A percentile compares a stretch with the other conserved stretches of the same genome.
Conservation (phyloP, 306 rosid species). For the Pyrus pyrifolia region DNA sequence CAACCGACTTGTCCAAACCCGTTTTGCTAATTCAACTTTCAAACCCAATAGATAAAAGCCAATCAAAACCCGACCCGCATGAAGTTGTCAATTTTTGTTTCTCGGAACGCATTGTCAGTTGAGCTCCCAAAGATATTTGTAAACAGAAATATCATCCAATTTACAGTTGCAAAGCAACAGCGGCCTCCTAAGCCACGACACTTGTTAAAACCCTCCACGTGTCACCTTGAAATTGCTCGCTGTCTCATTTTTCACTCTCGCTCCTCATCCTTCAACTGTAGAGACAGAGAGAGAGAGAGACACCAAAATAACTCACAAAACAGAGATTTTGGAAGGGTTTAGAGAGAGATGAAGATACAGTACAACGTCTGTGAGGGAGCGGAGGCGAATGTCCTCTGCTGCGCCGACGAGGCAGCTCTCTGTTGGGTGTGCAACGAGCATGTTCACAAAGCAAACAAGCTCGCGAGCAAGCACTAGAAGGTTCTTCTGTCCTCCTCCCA, state of each 20-base stretch:
- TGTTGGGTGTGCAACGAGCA: constrained; percentile 86
- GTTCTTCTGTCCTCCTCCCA: constrained; percentile 62
- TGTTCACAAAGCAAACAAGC: constrained; percentile 90
- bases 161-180: too few species aligned
- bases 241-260: too few species aligned
- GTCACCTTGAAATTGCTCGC: too few species aligned
- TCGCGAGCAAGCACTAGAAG: constrained; percentile 82
- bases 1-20: too few species aligned
- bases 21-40: too few species aligned
- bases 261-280: background rate
- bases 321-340: constrained; percentile 5
- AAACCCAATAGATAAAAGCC: background rate
- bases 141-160: too few species aligned
- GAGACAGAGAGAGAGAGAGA: background rate
- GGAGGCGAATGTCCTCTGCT: constrained; percentile 83
- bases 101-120: background rate
- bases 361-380: constrained; percentile 80
- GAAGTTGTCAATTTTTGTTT: too few species aligned
- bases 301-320: background rate
- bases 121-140: too few species aligned
- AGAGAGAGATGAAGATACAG: constrained; percentile 78
- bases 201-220: too few species aligned
- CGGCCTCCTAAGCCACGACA: too few species aligned
- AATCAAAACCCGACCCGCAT: background rate
- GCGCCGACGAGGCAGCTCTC: constrained; percentile 90